phyloP scores from a whole-genome alignment of 305 asterid species.

The Euphrasia arctica region DNA sequence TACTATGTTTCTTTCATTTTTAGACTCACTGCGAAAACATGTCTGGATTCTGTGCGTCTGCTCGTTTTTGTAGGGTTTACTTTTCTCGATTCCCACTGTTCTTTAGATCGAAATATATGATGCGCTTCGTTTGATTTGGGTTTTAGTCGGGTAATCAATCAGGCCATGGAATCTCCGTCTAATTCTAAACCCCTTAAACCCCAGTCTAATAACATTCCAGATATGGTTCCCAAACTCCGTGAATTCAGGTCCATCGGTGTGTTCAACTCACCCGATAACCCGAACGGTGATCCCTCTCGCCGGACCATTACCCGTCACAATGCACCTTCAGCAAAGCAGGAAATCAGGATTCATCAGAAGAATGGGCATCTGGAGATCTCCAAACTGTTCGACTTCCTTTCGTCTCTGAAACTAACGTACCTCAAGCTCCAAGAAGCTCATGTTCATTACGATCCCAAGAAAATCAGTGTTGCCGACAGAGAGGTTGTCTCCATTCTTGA shows the following conservation, averaged over 20 bases:
- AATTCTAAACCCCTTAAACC: conserved; percentile 42
- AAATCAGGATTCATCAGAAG: conserved; percentile 28
- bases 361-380: conserved; percentile 39
- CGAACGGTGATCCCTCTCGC: conserved; percentile 21
- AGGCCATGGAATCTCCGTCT: conserved; percentile 43
- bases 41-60: conserved; percentile 13
- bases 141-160: no score
- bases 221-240: conserved; percentile 39
- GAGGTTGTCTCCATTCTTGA: conserved; percentile 47
- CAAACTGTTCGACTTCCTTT: conserved; percentile 55
- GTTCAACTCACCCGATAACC: conserved; percentile 35
- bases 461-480: conserved; percentile 56
- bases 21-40: conserved; percentile 19
- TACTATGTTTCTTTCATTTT: conserved; percentile 1
- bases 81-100: not conserved
- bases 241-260: conserved; percentile 73
- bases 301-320: conserved; percentile 22
- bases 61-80: conserved; percentile 22
- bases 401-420: conserved; percentile 56
- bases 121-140: conserved; percentile 13
- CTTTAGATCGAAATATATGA: not conserved
- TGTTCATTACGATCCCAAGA: conserved; percentile 58
- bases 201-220: conserved; percentile 50
- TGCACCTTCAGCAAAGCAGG: conserved; percentile 33
- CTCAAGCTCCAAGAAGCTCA: conserved; percentile 79